Conservation (phyloP, 164 flowering plant species). For the Vitis vinifera region ASM3070453v1 NC_081821.1:666501-667000, state of each 20-base stretch:
- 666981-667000: conserved; percentile 38
- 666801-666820: not conserved
- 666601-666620: conserved; percentile 66
- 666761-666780: no score
- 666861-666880: not conserved
- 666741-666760: not conserved
- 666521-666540: conserved; percentile 92
- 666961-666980: not conserved
- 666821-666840: not conserved
- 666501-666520: conserved; percentile 7
- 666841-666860: not conserved
- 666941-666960: not conserved
- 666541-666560: conserved; percentile 91
- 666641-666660: conserved; percentile 50
- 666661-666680: conserved; percentile 2
- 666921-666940: not conserved
- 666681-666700: not conserved
- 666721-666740: not conserved
- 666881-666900: not conserved
- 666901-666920: not conserved
- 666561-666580: conserved; percentile 93
- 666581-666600: conserved; percentile 72
- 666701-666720: not conserved
- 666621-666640: conserved; percentile 44
- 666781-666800: no score